Conservation (phyloP, 2,329 filamentous ascomycete genomes). For the Verticillium dahliae region DNA sequence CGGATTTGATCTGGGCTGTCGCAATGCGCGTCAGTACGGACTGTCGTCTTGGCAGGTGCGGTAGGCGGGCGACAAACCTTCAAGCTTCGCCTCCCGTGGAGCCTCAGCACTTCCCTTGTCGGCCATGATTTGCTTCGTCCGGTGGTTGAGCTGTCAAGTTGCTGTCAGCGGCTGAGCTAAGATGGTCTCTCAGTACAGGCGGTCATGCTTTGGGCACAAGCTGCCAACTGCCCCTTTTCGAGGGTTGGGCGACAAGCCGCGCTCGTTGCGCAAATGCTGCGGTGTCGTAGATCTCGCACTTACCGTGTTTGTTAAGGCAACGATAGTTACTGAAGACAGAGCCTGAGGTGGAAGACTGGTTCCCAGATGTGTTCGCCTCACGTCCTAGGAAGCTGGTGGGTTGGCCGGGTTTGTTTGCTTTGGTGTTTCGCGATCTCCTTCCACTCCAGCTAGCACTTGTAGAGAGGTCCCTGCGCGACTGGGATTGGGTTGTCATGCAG, state of each 20-base stretch:
- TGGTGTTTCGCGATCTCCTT: neutral
- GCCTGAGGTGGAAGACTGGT: neutral
- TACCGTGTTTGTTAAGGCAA: neutral
- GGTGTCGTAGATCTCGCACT: neutral
- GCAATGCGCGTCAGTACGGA: neutral
- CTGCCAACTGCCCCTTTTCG: neutral
- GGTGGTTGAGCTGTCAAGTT: neutral
- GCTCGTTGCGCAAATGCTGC: neutral
- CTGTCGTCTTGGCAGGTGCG: neutral
- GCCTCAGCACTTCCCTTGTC: constrained; percentile 30
- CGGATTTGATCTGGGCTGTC: constrained; percentile 92
- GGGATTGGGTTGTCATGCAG: neutral
- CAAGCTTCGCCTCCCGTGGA: constrained; percentile 65
- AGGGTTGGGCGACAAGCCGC: neutral
- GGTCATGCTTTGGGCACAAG: neutral
- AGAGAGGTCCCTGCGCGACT: neutral
- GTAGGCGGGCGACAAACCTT: constrained; percentile 43
- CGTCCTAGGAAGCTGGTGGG: neutral
- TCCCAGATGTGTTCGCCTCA: neutral
- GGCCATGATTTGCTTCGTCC: constrained; percentile 21
- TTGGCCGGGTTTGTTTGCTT: neutral
- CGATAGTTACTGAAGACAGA: neutral
- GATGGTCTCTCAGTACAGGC: neutral
- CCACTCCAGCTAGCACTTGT: neutral
- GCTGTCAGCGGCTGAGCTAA: neutral